Evolutionary conservation across 2,329 filamentous ascomycete species (phyloP), one percentile per base, ranked within the genome.

Genomic region (Neurospora crassa): DNA sequence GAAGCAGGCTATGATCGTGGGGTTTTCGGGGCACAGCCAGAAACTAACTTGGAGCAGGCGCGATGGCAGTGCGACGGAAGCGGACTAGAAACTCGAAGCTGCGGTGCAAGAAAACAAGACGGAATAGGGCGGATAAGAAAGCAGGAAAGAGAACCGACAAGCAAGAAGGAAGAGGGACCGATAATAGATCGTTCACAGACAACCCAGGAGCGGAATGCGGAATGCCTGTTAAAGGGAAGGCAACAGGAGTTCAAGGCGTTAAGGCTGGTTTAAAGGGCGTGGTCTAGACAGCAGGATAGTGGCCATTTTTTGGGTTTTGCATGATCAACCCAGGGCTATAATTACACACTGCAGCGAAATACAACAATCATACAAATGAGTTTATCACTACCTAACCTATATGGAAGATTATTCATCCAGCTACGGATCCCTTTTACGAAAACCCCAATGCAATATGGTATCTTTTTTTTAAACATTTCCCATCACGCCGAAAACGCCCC

Each of bases 41-140:
- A 63, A 10, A 34, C 73, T 73, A 67, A 71, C 20, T 75, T 5
- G 0, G 4, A n/a, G 8, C 29, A 88, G 86, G 75, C 84, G 87
- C 70, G 87, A 88, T 78, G 86, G 87, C 70, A 88, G 84, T 74
- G 85, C 85, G 71, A 84, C 82, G 34, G 84, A 87, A 76, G 83
- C 82, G 68, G 85, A 82, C 67, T 76, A 74, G 74, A 67, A 37
- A 63, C 16, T 29, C 29, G 45, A 41, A 45, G 67, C 40, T 34
- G 37, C 8, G 14, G 59, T 67, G 68, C 11, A 34, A 59, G 18
- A 63, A 59, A 20, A n/a, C 29, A 3, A 29, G 2, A 5, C 2
- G 29, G 29, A 5, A 29, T 29, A 5, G 29, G 12, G 43, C 29
- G 43, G 34, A 53, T 24, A 37, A 69, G 20, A 69, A 59, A 45